A percentile compares a stretch with the other conserved stretches of the same genome.
phyloP scores from a whole-genome alignment of 2,329 filamentous ascomycete genomes.

The Scytalidium sp. region DNA sequence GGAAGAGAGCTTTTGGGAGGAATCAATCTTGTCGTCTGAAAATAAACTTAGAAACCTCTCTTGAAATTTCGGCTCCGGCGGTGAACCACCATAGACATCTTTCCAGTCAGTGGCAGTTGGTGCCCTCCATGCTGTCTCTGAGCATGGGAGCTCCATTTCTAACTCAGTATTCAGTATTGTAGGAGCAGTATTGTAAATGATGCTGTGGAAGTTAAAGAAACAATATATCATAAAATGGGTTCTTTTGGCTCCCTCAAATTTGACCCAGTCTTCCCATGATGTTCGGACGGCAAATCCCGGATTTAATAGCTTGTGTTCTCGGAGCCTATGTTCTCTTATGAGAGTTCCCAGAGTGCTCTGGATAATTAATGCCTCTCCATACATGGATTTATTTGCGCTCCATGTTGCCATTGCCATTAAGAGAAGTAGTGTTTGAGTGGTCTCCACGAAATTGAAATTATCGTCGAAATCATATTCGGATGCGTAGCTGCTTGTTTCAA shows the following conservation, averaged over 20 bases:
- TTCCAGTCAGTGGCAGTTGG: slow-evolving; percentile 60
- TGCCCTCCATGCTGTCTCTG: slow-evolving; percentile 55
- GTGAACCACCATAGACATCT: slow-evolving; percentile 31
- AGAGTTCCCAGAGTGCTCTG: slow-evolving; percentile 56
- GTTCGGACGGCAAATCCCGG: slow-evolving; percentile 40
- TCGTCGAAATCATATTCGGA: background rate
- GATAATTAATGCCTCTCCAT: slow-evolving; percentile 55
- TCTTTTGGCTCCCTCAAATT: slow-evolving; percentile 52
- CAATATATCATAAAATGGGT: slow-evolving; percentile 60
- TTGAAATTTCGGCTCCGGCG: slow-evolving; percentile 36
- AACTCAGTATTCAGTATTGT: slow-evolving; percentile 55
- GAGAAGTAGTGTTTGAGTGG: slow-evolving; percentile 60
- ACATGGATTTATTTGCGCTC: slow-evolving; percentile 54
- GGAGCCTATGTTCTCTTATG: slow-evolving; percentile 41
- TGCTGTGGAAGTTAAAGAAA: slow-evolving; percentile 61
- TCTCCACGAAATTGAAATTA: slow-evolving; percentile 44
- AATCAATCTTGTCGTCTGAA: slow-evolving; percentile 35
- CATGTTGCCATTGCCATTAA: slow-evolving; percentile 59
- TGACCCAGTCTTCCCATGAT: slow-evolving; percentile 56
- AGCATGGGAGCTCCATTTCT: slow-evolving; percentile 51
- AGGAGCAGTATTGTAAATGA: slow-evolving; percentile 58
- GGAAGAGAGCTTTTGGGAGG: slow-evolving; percentile 40
- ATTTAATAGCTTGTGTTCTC: slow-evolving; percentile 29
- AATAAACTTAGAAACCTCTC: slow-evolving; percentile 56
- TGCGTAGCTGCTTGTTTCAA: background rate